Evolutionary conservation across 306 rosid genomes (phyloP).

Genomic region (Rubus idaeus): DNA sequence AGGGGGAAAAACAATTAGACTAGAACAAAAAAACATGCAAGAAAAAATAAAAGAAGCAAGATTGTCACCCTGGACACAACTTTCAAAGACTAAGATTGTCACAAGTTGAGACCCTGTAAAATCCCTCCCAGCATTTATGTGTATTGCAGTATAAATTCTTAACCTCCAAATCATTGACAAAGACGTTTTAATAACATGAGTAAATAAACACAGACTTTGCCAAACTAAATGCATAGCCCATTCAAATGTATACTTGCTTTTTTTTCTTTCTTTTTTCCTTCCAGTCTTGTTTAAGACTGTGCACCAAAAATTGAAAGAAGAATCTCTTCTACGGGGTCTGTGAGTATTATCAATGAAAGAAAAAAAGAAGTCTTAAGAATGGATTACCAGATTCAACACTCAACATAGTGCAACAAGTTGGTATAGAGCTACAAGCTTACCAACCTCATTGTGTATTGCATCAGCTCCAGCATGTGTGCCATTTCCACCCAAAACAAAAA

Average conservation of each 20-base stretch:
- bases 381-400: slow-evolving; percentile 11
- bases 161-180: not conserved
- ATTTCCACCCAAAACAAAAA: slow-evolving; percentile 95
- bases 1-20: not conserved
- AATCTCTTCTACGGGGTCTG: not conserved
- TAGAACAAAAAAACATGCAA: slow-evolving; percentile 6
- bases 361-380: not conserved
- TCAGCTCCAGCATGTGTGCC: slow-evolving; percentile 99
- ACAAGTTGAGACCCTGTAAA: not conserved
- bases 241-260: not conserved
- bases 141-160: not conserved
- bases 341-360: not conserved
- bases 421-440: slow-evolving; percentile 24
- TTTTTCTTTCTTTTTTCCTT: not conserved
- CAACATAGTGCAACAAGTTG: slow-evolving; percentile 13
- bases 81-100: not conserved
- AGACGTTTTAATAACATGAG: not conserved
- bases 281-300: not conserved
- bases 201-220: not conserved
- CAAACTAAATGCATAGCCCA: slow-evolving; percentile 1
- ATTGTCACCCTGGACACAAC: not conserved
- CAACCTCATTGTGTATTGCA: slow-evolving; percentile 89
- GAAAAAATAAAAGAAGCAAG: slow-evolving; percentile 9
- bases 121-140: not conserved
- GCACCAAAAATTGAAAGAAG: slow-evolving; percentile 11